Conservation (phyloP, 2,329 filamentous ascomycete genomes). For the Microsporum ferrugineum region DNA sequence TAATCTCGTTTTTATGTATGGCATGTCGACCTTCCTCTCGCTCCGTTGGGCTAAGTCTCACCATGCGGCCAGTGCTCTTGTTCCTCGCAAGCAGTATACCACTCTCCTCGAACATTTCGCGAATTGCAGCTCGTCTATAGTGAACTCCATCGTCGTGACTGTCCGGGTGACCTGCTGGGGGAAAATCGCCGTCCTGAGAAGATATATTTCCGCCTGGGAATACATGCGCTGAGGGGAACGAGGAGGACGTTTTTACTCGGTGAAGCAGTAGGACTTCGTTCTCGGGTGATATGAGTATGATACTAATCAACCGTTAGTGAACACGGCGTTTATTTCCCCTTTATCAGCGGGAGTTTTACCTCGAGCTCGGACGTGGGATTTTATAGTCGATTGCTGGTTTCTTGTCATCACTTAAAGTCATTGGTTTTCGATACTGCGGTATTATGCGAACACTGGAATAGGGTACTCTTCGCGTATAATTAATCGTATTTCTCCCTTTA, state of each 20-base stretch:
- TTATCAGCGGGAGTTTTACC: constrained; percentile 31
- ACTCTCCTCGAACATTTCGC: constrained; percentile 92
- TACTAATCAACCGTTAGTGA: constrained; percentile 37
- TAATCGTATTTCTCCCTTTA: background rate
- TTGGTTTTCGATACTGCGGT: constrained; percentile 15
- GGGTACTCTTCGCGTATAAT: background rate
- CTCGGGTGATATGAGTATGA: constrained; percentile 70
- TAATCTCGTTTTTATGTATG: constrained; percentile 55
- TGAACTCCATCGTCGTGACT: constrained; percentile 59
- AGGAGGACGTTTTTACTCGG: constrained; percentile 67
- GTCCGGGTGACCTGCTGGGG: constrained; percentile 38
- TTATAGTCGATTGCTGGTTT: constrained; percentile 15
- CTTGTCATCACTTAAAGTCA: constrained; percentile 9
- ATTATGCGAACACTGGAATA: constrained; percentile 12
- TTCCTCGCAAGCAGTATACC: constrained; percentile 64
- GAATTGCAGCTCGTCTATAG: constrained; percentile 72
- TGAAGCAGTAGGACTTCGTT: constrained; percentile 85
- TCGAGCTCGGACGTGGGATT: constrained; percentile 53
- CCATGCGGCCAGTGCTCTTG: constrained; percentile 36
- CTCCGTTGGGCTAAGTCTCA: constrained; percentile 50
- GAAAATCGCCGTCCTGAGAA: constrained; percentile 59
- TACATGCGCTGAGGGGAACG: constrained; percentile 86
- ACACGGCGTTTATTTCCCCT: background rate
- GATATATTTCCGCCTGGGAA: constrained; percentile 80
- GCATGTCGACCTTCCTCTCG: constrained; percentile 54